These are phyloP conservation scores for Nakazawaea wickerhamii DNA, from an alignment of 805 yeast genomes.

Conservation along the genomic window DNA sequence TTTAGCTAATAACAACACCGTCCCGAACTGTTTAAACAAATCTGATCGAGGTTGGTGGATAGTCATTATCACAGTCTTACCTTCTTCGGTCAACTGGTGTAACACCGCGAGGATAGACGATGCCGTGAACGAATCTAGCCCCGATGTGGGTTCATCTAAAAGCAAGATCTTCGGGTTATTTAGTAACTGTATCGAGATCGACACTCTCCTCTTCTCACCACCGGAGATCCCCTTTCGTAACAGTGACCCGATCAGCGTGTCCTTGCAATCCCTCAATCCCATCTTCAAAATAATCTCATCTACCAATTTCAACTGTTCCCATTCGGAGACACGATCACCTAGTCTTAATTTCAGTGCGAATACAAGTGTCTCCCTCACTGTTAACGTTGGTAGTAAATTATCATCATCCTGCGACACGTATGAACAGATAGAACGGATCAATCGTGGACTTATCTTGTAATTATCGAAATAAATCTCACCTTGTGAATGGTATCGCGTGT, in stretches of 20 bases:
- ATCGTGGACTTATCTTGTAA: slow-evolving; percentile 5
- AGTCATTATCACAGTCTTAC: slow-evolving; percentile 60
- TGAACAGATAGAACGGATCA: slow-evolving; percentile 36
- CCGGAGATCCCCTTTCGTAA: slow-evolving; percentile 53
- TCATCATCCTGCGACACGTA: slow-evolving; percentile 74
- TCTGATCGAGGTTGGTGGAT: slow-evolving; percentile 75
- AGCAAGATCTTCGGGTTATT: slow-evolving; percentile 59
- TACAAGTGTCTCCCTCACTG: slow-evolving; percentile 64
- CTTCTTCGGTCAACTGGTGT: slow-evolving; percentile 40
- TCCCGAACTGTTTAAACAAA: slow-evolving; percentile 55
- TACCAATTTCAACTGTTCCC: slow-evolving; percentile 39
- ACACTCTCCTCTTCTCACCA: slow-evolving; percentile 70
- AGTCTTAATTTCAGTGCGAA: slow-evolving; percentile 62
- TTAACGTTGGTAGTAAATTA: slow-evolving; percentile 56
- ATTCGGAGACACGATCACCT: slow-evolving; percentile 30
- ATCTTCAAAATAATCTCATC: slow-evolving; percentile 45
- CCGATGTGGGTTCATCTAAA: slow-evolving; percentile 79
- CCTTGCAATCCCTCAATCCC: slow-evolving; percentile 65
- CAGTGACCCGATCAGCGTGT: slow-evolving; percentile 53
- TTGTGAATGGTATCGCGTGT: slow-evolving; percentile 23
- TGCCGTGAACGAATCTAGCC: slow-evolving; percentile 69
- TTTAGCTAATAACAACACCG: slow-evolving; percentile 55
- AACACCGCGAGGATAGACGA: slow-evolving; percentile 52
- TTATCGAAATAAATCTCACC: slow-evolving; percentile 35
- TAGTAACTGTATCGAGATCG: slow-evolving; percentile 66